A percentile compares a stretch with the other conserved stretches of the same genome.
phyloP scores from a whole-genome alignment of 345 rosid genomes.

The Viola odorata region DNA sequence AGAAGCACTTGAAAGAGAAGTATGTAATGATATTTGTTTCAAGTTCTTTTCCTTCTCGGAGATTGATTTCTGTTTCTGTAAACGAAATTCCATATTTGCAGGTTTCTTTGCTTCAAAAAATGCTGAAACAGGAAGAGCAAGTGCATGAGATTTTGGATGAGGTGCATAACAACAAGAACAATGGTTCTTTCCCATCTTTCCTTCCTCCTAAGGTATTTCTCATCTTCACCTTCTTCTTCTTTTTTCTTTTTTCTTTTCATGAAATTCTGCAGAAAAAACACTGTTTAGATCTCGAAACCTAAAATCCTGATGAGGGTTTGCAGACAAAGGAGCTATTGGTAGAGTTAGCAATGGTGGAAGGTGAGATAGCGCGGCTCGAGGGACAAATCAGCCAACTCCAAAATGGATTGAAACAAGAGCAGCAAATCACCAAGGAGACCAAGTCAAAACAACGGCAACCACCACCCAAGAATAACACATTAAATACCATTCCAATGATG shows the following conservation, averaged over 20 bases:
- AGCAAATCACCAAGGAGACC: conserved; percentile 43
- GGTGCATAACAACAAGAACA: conserved; percentile 37
- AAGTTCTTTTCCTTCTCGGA: background rate
- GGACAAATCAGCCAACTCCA: conserved; percentile 61
- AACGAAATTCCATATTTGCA: conserved; percentile 9
- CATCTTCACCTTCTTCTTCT: background rate
- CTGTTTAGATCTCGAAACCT: background rate
- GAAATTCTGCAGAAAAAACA: background rate
- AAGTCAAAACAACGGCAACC: conserved; percentile 42
- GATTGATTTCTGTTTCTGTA: background rate
- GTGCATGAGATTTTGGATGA: conserved; percentile 59
- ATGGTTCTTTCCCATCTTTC: conserved; percentile 50
- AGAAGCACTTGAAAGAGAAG: conserved; percentile 87
- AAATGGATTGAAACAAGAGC: conserved; percentile 49
- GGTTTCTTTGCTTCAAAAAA: conserved; percentile 65
- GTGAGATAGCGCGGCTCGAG: conserved; percentile 69
- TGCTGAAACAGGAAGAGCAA: conserved; percentile 78
- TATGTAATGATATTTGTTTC: conserved; percentile 13
- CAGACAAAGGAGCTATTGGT: conserved; percentile 77
- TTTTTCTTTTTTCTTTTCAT: background rate
- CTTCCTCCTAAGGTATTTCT: conserved; percentile 73
- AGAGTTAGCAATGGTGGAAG: conserved; percentile 70
- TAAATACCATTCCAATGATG: background rate
- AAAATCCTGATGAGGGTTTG: background rate
- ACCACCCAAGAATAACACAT: conserved; percentile 1